A percentile compares a stretch with the other conserved stretches of the same genome.
Evolutionary conservation across 2,329 filamentous ascomycete genomes (phyloP).

Genomic region (Pseudocercospora pini-densiflorae): DNA sequence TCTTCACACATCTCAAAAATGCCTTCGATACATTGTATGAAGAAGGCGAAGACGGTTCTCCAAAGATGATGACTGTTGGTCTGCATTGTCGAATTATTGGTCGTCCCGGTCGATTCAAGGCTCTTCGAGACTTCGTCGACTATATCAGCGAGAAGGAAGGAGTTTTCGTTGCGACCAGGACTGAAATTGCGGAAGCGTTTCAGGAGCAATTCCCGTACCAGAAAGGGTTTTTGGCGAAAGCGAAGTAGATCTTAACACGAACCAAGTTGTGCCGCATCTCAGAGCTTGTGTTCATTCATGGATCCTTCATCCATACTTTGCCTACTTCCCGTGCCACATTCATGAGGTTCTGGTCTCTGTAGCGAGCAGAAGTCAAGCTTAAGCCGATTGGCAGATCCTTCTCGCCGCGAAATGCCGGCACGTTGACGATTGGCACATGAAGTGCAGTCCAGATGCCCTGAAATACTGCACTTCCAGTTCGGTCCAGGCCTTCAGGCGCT

Average conservation of each 20-base stretch:
- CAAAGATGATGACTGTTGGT: slow-evolving; percentile 64
- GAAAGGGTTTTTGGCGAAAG: slow-evolving; percentile 30
- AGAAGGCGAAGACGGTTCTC: slow-evolving; percentile 53
- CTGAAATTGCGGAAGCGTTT: slow-evolving; percentile 58
- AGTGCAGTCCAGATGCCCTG: slow-evolving; percentile 44
- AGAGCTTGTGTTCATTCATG: background rate
- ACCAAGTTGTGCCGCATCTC: background rate
- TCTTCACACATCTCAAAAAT: slow-evolving; percentile 55
- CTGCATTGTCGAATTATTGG: slow-evolving; percentile 60
- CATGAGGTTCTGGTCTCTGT: slow-evolving; percentile 50
- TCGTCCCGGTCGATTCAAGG: slow-evolving; percentile 56
- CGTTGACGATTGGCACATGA: slow-evolving; percentile 66
- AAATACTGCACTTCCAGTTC: slow-evolving; percentile 60
- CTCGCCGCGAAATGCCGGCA: slow-evolving; percentile 65
- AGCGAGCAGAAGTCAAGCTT: slow-evolving; percentile 56
- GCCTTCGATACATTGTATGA: slow-evolving; percentile 61
- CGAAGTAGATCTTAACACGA: background rate
- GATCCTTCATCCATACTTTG: slow-evolving; percentile 35
- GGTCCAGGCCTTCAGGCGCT: slow-evolving; percentile 59
- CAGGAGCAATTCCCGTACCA: slow-evolving; percentile 55
- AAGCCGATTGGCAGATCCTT: slow-evolving; percentile 64
- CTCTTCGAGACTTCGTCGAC: slow-evolving; percentile 58
- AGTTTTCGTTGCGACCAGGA: slow-evolving; percentile 60
- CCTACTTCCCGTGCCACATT: slow-evolving; percentile 49
- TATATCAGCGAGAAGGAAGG: slow-evolving; percentile 58